Evolutionary conservation across 2,329 filamentous ascomycete species (phyloP), one percentile per base, ranked within the genome.

Genomic region (Paecilomyces dactylethromorphus): DNA sequence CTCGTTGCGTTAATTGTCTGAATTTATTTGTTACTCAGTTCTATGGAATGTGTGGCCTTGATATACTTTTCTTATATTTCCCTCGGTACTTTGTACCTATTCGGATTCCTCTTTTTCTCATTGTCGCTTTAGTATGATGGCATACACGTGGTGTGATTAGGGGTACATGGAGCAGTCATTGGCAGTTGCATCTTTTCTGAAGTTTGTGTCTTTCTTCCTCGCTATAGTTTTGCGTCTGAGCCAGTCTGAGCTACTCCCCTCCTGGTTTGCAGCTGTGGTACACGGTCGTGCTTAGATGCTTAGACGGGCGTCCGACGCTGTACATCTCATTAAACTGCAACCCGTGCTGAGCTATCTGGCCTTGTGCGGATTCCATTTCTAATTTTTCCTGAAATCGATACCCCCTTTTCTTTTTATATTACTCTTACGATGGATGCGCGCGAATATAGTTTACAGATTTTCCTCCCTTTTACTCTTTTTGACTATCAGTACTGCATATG

Each of bases 1-100:
- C 66, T 62, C 64, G 68, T 64, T 60, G 39, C 63, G 64, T 60
- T 61, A 59, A 59, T 63, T 18, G 56, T 50, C 60, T 55, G 62
- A 62, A 52, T 62, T 61, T 60, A 29, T 56, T 59, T 54, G 57
- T 50, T 18, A 15, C 10, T 45, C 18, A 45, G n/a, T 45, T 39
- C n/a, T 45, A 18, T 45, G 39, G 39, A 58, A n/a, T n/a, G n/a
- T 39, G 60, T 60, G 63, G 61, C 55, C 21, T 24, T 29, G 21
- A 52, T 52, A 52, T 52, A 52, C 8, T 58, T 60, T 57, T 64
- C 53, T 56, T 59, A 59, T 56, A 57, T 64, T 63, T 59, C 55
- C n/a, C 54, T 39, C 29, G 39, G 15, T 45, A 45, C 15, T 45
- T n/a, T 45, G 7, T 8, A 18, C 39, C 39, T 7, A 18, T 45